Percentiles rank a stretch among this genome's conserved stretches.
phyloP scores from a whole-genome alignment of 768 basidiomycete genomes.

The Leucocoprinus sp. region DNA sequence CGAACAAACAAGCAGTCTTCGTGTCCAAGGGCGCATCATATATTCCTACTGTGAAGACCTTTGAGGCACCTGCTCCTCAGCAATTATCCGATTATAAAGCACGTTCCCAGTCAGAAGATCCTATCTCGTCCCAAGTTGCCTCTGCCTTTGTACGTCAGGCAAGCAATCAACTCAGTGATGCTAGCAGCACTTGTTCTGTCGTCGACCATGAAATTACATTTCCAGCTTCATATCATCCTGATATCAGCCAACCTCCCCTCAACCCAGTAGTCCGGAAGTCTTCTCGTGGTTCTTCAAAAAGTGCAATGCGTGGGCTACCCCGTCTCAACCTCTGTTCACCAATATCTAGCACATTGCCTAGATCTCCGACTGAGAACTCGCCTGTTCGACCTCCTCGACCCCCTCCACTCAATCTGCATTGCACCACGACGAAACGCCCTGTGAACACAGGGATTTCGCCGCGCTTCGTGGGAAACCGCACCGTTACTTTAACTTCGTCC shows the following conservation, averaged over 20 bases:
- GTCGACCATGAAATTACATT: neutral
- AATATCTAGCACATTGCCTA: conserved; percentile 12
- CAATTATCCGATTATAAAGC: neutral
- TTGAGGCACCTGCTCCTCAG: neutral
- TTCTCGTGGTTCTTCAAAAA: conserved; percentile 18
- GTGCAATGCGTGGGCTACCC: conserved; percentile 18
- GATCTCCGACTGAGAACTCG: conserved; percentile 15
- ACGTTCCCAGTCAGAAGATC: conserved; percentile 2
- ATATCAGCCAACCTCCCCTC: neutral
- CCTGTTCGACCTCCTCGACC: conserved; percentile 13
- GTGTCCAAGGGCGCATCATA: conserved; percentile 2
- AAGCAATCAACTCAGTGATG: neutral
- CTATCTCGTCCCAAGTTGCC: neutral
- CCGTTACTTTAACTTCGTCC: conserved; percentile 2
- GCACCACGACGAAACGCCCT: conserved; percentile 1
- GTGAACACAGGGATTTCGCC: conserved; percentile 4
- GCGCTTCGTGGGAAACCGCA: conserved; percentile 2
- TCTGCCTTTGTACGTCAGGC: conserved; percentile 1
- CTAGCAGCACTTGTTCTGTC: conserved; percentile 5
- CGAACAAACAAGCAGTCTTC: neutral
- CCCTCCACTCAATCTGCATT: conserved; percentile 10
- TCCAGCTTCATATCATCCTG: neutral
- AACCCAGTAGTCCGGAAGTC: neutral
- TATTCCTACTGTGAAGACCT: conserved; percentile 2
- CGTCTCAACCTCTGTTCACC: conserved; percentile 11